These are phyloP conservation scores for Ceratocystis harringtonii DNA, from an alignment of 2,329 filamentous ascomycete genomes.

Conservation along the genomic window DNA sequence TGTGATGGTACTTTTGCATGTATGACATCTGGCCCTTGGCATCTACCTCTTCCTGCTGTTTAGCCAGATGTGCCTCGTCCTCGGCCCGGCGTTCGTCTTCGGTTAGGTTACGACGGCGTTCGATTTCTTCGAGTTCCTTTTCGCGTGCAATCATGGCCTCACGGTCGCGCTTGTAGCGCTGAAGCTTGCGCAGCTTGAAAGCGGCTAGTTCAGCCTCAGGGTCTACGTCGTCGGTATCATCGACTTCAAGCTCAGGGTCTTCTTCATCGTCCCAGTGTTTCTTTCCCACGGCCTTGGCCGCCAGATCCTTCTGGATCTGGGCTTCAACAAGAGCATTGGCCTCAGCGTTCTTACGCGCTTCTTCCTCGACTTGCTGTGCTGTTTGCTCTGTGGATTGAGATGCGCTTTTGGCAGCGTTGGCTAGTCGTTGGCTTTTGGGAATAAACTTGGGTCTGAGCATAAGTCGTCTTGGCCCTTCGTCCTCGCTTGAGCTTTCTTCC, in stretches of 20 bases:
- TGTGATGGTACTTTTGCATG: slow-evolving; percentile 95
- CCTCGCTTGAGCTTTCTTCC: slow-evolving; percentile 38
- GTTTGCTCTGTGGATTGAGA: slow-evolving; percentile 19
- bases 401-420: slow-evolving; percentile 19
- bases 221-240: slow-evolving; percentile 78
- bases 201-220: slow-evolving; percentile 78
- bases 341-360: slow-evolving; percentile 50
- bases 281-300: slow-evolving; percentile 58
- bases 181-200: slow-evolving; percentile 86
- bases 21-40: slow-evolving; percentile 66
- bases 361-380: slow-evolving; percentile 35
- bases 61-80: slow-evolving; percentile 61
- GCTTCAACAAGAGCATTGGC: slow-evolving; percentile 73
- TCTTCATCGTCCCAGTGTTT: slow-evolving; percentile 74
- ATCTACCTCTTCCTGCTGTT: slow-evolving; percentile 68
- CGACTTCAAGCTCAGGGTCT: slow-evolving; percentile 57
- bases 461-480: slow-evolving; percentile 40
- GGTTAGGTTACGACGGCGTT: slow-evolving; percentile 73
- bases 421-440: slow-evolving; percentile 39
- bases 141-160: slow-evolving; percentile 73
- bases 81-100: slow-evolving; percentile 75
- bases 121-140: slow-evolving; percentile 73
- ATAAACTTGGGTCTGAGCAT: slow-evolving; percentile 52
- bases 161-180: slow-evolving; percentile 73
- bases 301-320: slow-evolving; percentile 69